phyloP scores from a whole-genome alignment of 2,329 filamentous ascomycete genomes.

The Colletotrichum aenigma region DNA sequence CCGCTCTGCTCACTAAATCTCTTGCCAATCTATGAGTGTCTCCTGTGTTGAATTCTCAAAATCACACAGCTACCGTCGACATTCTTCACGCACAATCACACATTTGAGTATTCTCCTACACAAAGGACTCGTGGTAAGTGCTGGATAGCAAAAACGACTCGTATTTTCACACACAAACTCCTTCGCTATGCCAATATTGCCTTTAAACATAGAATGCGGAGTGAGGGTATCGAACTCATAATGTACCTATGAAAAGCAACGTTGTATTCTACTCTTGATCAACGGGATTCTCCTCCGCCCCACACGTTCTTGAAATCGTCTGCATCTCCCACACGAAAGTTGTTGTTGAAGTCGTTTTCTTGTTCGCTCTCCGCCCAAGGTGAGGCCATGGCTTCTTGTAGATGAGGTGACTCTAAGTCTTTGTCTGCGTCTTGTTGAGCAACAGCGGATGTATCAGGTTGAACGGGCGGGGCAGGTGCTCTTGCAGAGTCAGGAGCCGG shows the following conservation, averaged over 20 bases:
- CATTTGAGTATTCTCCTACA: too few relatives aligned
- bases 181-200: constrained; percentile 29
- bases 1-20: background rate
- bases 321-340: constrained; percentile 32
- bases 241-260: background rate
- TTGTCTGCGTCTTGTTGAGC: background rate
- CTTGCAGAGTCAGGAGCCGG: background rate
- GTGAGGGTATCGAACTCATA: constrained; percentile 17
- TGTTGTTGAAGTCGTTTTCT: constrained; percentile 9
- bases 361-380: constrained; percentile 18
- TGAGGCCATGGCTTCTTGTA: constrained; percentile 10
- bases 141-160: background rate
- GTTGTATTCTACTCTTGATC: background rate
- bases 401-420: background rate
- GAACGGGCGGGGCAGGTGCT: background rate
- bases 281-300: constrained; percentile 25
- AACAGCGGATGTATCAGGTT: background rate
- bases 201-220: constrained; percentile 16
- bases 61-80: background rate
- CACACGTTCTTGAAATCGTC: constrained; percentile 55
- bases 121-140: too few relatives aligned
- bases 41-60: background rate
- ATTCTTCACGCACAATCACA: background rate
- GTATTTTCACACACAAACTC: constrained; percentile 23
- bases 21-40: background rate